phyloP scores from a whole-genome alignment of 768 basidiomycete genomes.

The Mycena floridula region DNA sequence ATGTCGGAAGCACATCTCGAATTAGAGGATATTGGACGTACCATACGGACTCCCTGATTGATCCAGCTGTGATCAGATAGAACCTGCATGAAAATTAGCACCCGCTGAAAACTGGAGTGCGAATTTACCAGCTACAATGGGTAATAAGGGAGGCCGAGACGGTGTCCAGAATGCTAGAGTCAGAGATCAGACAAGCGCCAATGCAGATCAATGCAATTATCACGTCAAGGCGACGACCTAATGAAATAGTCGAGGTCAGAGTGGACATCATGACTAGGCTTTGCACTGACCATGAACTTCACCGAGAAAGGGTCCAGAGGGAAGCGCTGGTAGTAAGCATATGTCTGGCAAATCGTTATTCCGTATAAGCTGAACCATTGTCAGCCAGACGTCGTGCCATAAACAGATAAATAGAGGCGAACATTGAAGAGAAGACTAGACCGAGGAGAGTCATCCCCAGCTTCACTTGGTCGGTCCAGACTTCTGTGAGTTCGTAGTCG shows the following conservation, averaged over 20 bases:
- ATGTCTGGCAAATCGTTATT: slow-evolving; percentile 24
- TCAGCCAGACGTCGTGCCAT: not conserved
- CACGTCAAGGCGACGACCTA: slow-evolving; percentile 20
- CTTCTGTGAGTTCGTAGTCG: too few species aligned
- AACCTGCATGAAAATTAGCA: slow-evolving; percentile 1
- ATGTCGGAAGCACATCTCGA: not conserved
- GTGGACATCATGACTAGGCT: too few species aligned
- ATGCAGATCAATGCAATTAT: not conserved
- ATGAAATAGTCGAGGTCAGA: too few species aligned
- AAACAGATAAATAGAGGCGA: not conserved
- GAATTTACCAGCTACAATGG: slow-evolving; percentile 24
- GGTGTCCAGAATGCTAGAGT: slow-evolving; percentile 21
- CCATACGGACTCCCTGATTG: slow-evolving; percentile 18
- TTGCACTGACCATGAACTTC: slow-evolving; percentile 23
- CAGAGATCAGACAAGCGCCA: not conserved
- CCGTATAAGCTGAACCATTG: slow-evolving; percentile 20
- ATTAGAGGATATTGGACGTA: slow-evolving; percentile 6
- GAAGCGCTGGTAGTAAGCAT: slow-evolving; percentile 26
- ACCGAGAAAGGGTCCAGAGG: slow-evolving; percentile 18
- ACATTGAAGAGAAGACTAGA: slow-evolving; percentile 26
- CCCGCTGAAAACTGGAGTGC: not conserved
- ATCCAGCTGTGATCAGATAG: slow-evolving; percentile 23
- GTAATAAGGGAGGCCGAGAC: slow-evolving; percentile 22
- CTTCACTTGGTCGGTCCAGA: too few species aligned
- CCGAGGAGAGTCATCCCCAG: slow-evolving; percentile 29